Base-by-base conservation (phyloP, 2,329 filamentous ascomycete genomes). In the Calonectria ilicicola region DNA sequence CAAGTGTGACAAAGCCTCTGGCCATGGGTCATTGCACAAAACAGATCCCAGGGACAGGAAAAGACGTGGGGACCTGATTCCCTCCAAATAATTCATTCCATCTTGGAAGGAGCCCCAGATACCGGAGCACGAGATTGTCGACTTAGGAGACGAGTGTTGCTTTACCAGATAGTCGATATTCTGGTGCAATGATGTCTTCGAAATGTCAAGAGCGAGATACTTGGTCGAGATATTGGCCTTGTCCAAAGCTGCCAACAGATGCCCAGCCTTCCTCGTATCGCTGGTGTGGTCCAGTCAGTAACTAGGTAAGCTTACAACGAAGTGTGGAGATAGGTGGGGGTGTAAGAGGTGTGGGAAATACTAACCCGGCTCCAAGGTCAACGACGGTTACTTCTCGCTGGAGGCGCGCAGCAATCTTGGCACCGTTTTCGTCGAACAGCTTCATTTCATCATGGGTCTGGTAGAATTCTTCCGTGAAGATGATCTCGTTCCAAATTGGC, bases 301-400 rank as follows among this genome's bases (percentile, higher is more conserved):
- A 75, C 65, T 12, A 72, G 71, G 72, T 75, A 73, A 79, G 72
- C 67, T 73, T 72, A 73, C 69, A 60, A 70, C 51, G 70, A 67
- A 66, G 68, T 72, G 71, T 72, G 67, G 49, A 32, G 65, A 32
- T 64, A 35, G 42, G 63, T 23, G 62, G 47, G 27, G 72, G 46
- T 35, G 42, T 15, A 42, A 14, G 35, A 38, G 44, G 53, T 27
- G 46, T 56, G 47, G 64, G 40, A 65, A 66, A 23, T 49, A 82
- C 84, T 81, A 77, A 86, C 84, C 85, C 85, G 21, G 84, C 84
- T 72, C 85, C 85, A 32, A 86, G 80, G 71, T 86, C 85, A 67
- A 86, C 75, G 72, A 86, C 79, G 47, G 82, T 83, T 44, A 83
- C 79, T 15, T 80, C 80, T 14, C 78, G 71, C 23, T 79, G 69